phyloP scores from a whole-genome alignment of 805 yeast genomes.

The Metschnikowia reukaufii region DNA sequence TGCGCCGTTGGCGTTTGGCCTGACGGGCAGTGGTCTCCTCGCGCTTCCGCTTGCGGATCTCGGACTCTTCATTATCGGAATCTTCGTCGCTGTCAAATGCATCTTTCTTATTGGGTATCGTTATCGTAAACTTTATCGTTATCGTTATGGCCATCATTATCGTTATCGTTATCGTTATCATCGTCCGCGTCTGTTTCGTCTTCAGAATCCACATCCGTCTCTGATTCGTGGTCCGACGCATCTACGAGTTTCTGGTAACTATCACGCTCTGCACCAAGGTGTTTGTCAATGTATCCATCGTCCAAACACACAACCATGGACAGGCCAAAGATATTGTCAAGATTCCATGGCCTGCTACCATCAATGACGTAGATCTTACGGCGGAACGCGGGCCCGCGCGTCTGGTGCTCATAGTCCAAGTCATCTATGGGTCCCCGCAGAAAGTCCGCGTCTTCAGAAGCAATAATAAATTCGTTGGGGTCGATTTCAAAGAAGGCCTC shows the following conservation, averaged over 20 bases:
- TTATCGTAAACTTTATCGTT: constrained; percentile 28
- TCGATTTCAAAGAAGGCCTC: constrained; percentile 71
- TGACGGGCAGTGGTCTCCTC: constrained; percentile 1
- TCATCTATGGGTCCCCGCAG: constrained; percentile 16
- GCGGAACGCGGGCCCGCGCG: constrained; percentile 27
- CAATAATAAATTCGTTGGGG: constrained; percentile 48
- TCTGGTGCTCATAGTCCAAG: constrained; percentile 17
- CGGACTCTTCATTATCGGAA: constrained; percentile 27
- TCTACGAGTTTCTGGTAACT: constrained; percentile 59
- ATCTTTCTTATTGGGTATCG: no score
- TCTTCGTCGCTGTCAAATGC: no score
- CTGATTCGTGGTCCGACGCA: constrained; percentile 28
- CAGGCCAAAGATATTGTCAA: constrained; percentile 88
- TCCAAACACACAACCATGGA: constrained; percentile 77
- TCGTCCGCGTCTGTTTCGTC: constrained; percentile 6
- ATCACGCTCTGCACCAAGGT: constrained; percentile 51
- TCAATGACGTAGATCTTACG: constrained; percentile 81
- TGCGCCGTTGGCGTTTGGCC: constrained; percentile 26
- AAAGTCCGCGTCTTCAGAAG: constrained; percentile 21
- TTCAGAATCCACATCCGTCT: constrained; percentile 8
- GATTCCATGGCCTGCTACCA: constrained; percentile 95
- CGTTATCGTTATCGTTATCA: constrained; percentile 36
- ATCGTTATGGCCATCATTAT: constrained; percentile 27
- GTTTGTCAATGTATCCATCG: constrained; percentile 73
- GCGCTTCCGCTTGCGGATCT: constrained; percentile 6